Evolutionary conservation across 129 eudicot genomes (phyloP), one percentile per base, ranked within the genome.

Genomic region (Dittrichia graveolens): DNA sequence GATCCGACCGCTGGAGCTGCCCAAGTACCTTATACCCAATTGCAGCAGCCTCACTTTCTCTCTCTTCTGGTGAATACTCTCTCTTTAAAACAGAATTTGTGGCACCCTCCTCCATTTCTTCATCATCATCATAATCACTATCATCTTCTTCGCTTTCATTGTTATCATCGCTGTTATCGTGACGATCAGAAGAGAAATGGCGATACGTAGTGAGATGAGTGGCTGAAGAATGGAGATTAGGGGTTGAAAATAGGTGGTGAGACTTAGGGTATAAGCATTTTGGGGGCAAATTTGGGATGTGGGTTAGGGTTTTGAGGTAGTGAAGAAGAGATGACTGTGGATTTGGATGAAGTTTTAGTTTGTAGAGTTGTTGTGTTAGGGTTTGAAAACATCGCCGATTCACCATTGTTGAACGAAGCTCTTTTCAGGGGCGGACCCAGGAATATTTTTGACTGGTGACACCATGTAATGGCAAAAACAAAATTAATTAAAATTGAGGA

Each of bases 1-100:
- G 82, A 19, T 92, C 98, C 0, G 88, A 79, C 8, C 74, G 71
- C 70, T 85, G 74, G 14, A 92, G 85, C 12, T 83, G 96, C 24
- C 95, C 96, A 42, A 85, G 48, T 18, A 92, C 95, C 65, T 72
- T 77, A 76, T 92, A 92, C 49, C 98, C 98, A 65, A 92, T 89
- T 6, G 80, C 88, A 45, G 83, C 82, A 48, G 98, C 95, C 53
- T 89, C 96, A 5, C 18, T 13, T 43, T 77, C 88, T 64, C 79
- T 92, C 76, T 89, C 96, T 70, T 92, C 91, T 5, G 44, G 58
- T 0, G 89, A 66, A 46, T 86, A 83, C 63, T 63, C 83, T 59
- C 79, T 85, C 67, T 73, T 47, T 47, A 37, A 65, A 37, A 41
- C 76, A 10, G 34, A 13, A 67, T 61, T 42, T 43, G 57, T 42